Percentiles rank a stretch among this genome's conserved stretches.
Conservation (phyloP, 2,329 filamentous ascomycete genomes). For the Ophiostoma fasciatum region DNA sequence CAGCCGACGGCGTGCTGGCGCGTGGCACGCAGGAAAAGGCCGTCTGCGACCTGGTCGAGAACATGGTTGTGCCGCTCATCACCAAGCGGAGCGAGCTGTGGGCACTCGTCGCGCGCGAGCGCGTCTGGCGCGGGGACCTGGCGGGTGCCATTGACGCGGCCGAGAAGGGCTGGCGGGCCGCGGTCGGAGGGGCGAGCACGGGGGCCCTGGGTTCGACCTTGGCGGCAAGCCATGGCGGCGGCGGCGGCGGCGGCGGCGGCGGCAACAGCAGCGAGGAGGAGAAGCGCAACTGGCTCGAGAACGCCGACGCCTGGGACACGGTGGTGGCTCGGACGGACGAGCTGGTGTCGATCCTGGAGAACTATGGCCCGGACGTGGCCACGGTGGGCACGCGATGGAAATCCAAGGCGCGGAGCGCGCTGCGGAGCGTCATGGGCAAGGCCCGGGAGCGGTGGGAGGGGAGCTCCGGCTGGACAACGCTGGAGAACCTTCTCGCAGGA, state of each 20-base stretch:
- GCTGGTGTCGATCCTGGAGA: slow-evolving; percentile 71
- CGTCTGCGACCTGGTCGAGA: slow-evolving; percentile 59
- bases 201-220: slow-evolving; percentile 27
- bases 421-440: slow-evolving; percentile 70
- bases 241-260: too few species aligned
- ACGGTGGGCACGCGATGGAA: slow-evolving; percentile 69
- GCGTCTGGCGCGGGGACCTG: slow-evolving; percentile 59
- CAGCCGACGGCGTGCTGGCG: slow-evolving; percentile 24
- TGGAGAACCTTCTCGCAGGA: slow-evolving; percentile 42
- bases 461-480: slow-evolving; percentile 47
- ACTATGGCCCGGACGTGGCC: slow-evolving; percentile 51
- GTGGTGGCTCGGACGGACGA: slow-evolving; percentile 69
- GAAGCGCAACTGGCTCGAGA: slow-evolving; percentile 40
- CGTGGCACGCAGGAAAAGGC: slow-evolving; percentile 47
- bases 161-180: slow-evolving; percentile 79
- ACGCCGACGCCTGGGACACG: slow-evolving; percentile 50
- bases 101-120: slow-evolving; percentile 55
- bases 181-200: slow-evolving; percentile 23
- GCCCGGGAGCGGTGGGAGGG: slow-evolving; percentile 75
- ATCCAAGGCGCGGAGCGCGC: slow-evolving; percentile 73
- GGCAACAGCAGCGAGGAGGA: slow-evolving; percentile 11
- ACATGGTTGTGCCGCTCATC: slow-evolving; percentile 65
- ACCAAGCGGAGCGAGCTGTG: slow-evolving; percentile 66
- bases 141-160: slow-evolving; percentile 63
- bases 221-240: slow-evolving; percentile 15